Base-by-base conservation (phyloP, 1,284 basidiomycete genomes). In the Sanguinoderma infundibulare region DNA sequence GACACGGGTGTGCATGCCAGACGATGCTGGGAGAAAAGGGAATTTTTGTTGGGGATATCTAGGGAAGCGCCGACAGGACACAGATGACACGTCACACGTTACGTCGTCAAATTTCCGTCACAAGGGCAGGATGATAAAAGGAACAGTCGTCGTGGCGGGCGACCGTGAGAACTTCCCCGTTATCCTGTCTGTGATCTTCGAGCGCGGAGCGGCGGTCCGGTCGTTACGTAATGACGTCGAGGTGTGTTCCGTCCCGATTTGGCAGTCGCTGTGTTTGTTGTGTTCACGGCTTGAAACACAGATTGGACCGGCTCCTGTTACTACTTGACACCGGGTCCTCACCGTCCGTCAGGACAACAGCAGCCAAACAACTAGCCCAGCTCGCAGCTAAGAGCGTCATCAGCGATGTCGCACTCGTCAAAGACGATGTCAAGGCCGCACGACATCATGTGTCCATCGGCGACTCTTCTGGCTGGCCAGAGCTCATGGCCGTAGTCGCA, bases 241-340 rank as follows among this genome's bases (percentile, higher is more conserved):
- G 88, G 88, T 88, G 12, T n/a, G 67, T 65, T 76, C 64, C 64
- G 53, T 46, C 55, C 66, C 42, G 39, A 55, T 72, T 52, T 44
- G 70, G 72, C 59, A 71, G 52, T 15, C 56, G 35, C 60, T 57
- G 67, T 72, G 57, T 61, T 70, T 56, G 58, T 9, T 14, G n/a
- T 35, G 20, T 51, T 14, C 20, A 3, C 3, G 10, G 10, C n/a
- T 12, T 34, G 9, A 9, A 10, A 24, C 42, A 32, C 69, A 94
- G 93, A 83, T 87, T 97, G 80, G 95, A 97, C 83, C 87, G 95
- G 75, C 89, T 97, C 79, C 90, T 97, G 70, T 86, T 93, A 73
- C 81, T 97, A 53, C 87, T 97, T 71, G 95, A 96, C 76, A 93
- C 93, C 47, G 96, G 95, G 52, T 95, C 95, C 32, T 94, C 93